Evolutionary conservation across 306 rosid genomes (phyloP).

Genomic region (Glycine latifolia): DNA sequence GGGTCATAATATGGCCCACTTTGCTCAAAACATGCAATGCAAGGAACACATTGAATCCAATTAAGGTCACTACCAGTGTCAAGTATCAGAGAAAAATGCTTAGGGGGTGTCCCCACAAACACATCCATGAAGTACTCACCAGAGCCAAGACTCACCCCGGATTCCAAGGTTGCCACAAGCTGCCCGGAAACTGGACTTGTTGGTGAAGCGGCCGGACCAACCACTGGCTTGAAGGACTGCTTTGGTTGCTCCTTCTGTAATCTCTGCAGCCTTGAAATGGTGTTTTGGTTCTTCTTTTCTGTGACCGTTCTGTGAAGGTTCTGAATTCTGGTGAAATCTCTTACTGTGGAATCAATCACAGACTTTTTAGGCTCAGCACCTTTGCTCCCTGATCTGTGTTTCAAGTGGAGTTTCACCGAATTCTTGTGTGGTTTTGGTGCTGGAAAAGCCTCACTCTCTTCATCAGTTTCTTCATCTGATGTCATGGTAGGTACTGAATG

Average conservation of each 20-base stretch:
- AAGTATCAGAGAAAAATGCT: slow-evolving; percentile 84
- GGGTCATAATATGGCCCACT: slow-evolving; percentile 86
- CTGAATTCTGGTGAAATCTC: slow-evolving; percentile 81
- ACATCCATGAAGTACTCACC: slow-evolving; percentile 99
- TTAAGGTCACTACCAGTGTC: slow-evolving; percentile 98
- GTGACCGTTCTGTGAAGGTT: slow-evolving; percentile 72
- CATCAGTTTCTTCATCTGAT: slow-evolving; percentile 42
- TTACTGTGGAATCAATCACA: slow-evolving; percentile 58
- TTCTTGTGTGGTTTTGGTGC: slow-evolving; percentile 45
- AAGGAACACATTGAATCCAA: slow-evolving; percentile 97
- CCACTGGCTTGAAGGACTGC: slow-evolving; percentile 19
- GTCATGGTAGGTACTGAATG: slow-evolving; percentile 43
- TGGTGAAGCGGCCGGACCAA: slow-evolving; percentile 57
- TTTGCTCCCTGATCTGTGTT: slow-evolving; percentile 51
- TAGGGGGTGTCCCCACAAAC: slow-evolving; percentile 92
- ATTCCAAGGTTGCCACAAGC: slow-evolving; percentile 88
- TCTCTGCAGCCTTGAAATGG: slow-evolving; percentile 66
- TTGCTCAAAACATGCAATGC: slow-evolving; percentile 91
- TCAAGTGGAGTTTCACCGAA: slow-evolving; percentile 72
- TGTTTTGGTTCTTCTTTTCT: slow-evolving; percentile 87
- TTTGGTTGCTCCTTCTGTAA: slow-evolving; percentile 34
- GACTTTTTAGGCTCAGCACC: slow-evolving; percentile 58
- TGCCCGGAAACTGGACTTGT: slow-evolving; percentile 57
- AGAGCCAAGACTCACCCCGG: slow-evolving; percentile 95
- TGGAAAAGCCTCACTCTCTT: slow-evolving; percentile 24